These are phyloP conservation scores for Amanita molliuscula DNA, from an alignment of 768 basidiomycete genomes.

Conservation along the genomic window DNA sequence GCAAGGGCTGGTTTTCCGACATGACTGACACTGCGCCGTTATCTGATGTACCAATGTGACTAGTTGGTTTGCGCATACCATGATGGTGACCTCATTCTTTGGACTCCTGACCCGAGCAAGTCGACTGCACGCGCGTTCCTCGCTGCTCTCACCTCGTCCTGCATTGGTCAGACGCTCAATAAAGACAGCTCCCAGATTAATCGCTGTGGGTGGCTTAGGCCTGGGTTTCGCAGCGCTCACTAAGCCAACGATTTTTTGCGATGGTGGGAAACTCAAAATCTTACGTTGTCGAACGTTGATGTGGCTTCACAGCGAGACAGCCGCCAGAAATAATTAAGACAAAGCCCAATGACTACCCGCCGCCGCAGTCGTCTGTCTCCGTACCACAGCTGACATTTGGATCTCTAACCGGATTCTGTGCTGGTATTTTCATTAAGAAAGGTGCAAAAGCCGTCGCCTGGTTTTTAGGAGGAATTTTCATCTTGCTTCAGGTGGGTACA, in stretches of 20 bases:
- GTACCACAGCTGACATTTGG: constrained; percentile 81
- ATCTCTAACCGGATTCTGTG: constrained; percentile 78
- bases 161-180: constrained; percentile 6
- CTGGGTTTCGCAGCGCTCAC: constrained; percentile 31
- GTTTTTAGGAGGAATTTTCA: constrained; percentile 82
- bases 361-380: constrained; percentile 67
- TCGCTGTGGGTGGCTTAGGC: constrained; percentile 29
- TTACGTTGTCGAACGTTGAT: background rate
- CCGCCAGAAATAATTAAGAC: background rate
- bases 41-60: too few species aligned
- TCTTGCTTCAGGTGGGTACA: constrained; percentile 71
- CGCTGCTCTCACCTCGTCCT: background rate
- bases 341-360: constrained; percentile 23
- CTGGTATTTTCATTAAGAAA: constrained; percentile 92
- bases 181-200: constrained; percentile 15
- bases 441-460: constrained; percentile 81
- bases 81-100: background rate
- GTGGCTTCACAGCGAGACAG: background rate
- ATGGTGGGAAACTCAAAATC: constrained; percentile 26
- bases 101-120: background rate
- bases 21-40: constrained; percentile 7
- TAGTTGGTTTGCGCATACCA: background rate
- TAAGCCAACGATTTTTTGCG: constrained; percentile 35
- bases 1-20: constrained; percentile 40
- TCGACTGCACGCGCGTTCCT: background rate